A percentile compares a stretch with the other conserved stretches of the same genome.
Conservation (phyloP, 129 eudicot genomes). For the Centella asiatica region DNA sequence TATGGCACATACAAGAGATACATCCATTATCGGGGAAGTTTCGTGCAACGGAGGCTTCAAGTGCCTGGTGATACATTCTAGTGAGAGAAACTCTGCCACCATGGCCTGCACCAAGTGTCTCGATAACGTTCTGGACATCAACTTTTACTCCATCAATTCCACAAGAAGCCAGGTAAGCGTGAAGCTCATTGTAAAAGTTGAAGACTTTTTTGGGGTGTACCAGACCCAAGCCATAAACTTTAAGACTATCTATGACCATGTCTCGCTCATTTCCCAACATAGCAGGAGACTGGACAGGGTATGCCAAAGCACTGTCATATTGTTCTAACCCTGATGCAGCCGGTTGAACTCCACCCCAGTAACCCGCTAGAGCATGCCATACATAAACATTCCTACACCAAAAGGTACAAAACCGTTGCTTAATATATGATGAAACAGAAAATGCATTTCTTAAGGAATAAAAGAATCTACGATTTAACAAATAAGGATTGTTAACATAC, state of each 20-base stretch:
- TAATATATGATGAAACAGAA: not conserved
- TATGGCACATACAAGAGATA: constrained; percentile 92
- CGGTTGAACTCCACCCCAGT: constrained; percentile 99
- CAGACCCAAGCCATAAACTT: constrained; percentile 73
- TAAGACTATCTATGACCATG: constrained; percentile 83
- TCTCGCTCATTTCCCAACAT: constrained; percentile 83
- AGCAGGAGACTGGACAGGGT: constrained; percentile 85
- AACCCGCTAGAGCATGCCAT: constrained; percentile 96
- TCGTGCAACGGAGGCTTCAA: constrained; percentile 79
- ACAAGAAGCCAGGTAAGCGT: constrained; percentile 83
- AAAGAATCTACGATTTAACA: not conserved
- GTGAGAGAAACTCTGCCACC: constrained; percentile 92
- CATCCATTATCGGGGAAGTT: constrained; percentile 80
- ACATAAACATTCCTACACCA: constrained; percentile 62
- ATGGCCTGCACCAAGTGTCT: constrained; percentile 85
- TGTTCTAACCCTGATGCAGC: constrained; percentile 65
- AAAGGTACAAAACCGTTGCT: not conserved
- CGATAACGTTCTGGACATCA: constrained; percentile 89
- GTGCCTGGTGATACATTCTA: constrained; percentile 71
- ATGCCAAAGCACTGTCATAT: constrained; percentile 66
- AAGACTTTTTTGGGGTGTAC: constrained; percentile 86
- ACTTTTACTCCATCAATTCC: constrained; percentile 98
- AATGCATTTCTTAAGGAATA: not conserved
- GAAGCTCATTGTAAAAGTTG: constrained; percentile 87
- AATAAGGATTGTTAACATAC: constrained; percentile 26